Percentiles rank a stretch among this genome's conserved stretches.
Conservation (phyloP, 2,329 filamentous ascomycete genomes). For the Fusarium sp. region DNA sequence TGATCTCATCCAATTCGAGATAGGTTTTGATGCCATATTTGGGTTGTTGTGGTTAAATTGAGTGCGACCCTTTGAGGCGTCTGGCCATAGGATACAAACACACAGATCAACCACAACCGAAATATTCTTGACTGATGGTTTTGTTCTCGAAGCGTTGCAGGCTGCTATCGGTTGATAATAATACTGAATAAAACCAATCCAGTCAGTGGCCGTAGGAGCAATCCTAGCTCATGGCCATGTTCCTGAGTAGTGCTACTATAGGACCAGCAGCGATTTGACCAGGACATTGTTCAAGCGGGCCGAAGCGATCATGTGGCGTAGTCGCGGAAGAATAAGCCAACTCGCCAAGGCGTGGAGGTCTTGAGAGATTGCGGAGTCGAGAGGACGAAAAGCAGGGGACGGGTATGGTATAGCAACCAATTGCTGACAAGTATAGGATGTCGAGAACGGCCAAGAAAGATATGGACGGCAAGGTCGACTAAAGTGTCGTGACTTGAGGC, state of each 20-base stretch:
- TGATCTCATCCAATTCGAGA: conserved; percentile 25
- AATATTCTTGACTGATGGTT: not conserved
- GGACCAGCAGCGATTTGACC: not conserved
- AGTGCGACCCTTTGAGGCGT: not conserved
- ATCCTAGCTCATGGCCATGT: not conserved
- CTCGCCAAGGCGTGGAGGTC: not conserved
- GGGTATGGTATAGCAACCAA: conserved; percentile 13
- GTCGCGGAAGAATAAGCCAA: conserved; percentile 7
- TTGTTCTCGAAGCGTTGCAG: not conserved
- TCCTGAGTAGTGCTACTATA: conserved; percentile 11
- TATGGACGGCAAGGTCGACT: not conserved
- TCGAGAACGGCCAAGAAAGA: conserved; percentile 2
- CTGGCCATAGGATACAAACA: not conserved
- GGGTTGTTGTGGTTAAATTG: not conserved
- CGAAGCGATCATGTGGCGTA: conserved; percentile 34
- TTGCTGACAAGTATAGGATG: conserved; percentile 7
- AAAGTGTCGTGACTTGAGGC: no score
- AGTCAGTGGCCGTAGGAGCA: not conserved
- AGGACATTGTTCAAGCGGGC: conserved; percentile 29
- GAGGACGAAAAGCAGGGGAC: conserved; percentile 6
- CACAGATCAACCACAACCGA: not conserved
- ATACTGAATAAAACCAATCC: not conserved
- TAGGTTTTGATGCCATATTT: not conserved
- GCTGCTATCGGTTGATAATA: not conserved
- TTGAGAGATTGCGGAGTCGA: not conserved